Evolutionary conservation across 306 rosid genomes (phyloP).

Genomic region (Quercus dentata): DNA sequence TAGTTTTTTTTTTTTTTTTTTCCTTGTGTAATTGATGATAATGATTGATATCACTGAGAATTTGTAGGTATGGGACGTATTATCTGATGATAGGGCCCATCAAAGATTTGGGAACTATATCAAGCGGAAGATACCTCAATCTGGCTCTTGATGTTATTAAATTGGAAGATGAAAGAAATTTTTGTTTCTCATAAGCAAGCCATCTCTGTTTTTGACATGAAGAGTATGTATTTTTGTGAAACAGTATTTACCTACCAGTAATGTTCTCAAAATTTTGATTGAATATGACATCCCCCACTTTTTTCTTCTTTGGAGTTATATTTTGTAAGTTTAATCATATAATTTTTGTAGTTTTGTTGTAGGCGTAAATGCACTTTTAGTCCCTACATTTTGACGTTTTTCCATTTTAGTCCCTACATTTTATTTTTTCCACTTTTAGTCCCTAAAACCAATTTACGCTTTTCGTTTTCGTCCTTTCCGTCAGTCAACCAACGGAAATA

Average conservation of each 20-base stretch:
- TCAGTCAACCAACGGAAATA: no score
- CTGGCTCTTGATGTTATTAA: conserved; percentile 27
- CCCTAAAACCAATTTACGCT: no score
- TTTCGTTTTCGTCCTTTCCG: no score
- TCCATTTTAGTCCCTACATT: no score
- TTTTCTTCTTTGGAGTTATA: neutral
- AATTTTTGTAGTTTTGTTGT: neutral
- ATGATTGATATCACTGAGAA: conserved; percentile 11
- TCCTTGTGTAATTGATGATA: neutral
- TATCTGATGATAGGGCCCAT: conserved; percentile 46
- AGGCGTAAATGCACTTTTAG: no score
- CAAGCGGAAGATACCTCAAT: conserved; percentile 32
- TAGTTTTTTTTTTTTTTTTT: no score
- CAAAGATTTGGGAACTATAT: conserved; percentile 43
- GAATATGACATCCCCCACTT: neutral
- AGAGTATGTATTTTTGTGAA: neutral
- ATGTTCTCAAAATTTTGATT: neutral
- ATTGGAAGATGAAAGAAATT: neutral
- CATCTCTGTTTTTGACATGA: no score
- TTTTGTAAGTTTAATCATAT: neutral
- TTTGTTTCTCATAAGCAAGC: neutral
- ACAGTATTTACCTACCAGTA: neutral
- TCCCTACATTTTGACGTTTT: no score
- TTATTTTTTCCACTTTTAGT: no score
- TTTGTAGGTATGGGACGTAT: conserved; percentile 72